phyloP scores from a whole-genome alignment of 2,329 filamentous ascomycete genomes.

The Ophiostoma perfectum region DNA sequence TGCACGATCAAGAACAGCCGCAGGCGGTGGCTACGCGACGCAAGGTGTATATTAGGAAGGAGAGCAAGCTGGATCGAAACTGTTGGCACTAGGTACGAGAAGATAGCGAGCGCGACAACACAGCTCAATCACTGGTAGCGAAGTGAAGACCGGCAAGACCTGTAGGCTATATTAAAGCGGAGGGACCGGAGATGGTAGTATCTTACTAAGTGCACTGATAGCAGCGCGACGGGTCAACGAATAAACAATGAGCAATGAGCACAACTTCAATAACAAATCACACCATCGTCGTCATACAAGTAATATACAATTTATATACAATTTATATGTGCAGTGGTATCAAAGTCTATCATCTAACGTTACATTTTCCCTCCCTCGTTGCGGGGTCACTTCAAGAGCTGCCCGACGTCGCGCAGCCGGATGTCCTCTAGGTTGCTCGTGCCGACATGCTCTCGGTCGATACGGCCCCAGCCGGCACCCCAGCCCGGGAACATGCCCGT shows the following conservation, averaged over 20 bases:
- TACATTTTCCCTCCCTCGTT: not conserved
- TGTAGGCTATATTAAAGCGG: no score
- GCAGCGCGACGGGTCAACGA: no score
- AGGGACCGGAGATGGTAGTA: no score
- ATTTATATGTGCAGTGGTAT: conserved; percentile 4
- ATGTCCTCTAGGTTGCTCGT: conserved; percentile 34
- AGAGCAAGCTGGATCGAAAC: no score
- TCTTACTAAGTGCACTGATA: no score
- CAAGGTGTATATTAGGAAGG: not conserved
- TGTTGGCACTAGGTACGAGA: no score
- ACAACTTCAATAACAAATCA: not conserved
- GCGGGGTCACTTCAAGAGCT: conserved; percentile 29
- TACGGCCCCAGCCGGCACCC: conserved; percentile 39
- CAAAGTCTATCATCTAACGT: not conserved
- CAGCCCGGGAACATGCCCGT: conserved; percentile 34
- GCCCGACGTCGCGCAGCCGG: conserved; percentile 37
- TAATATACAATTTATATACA: not conserved
- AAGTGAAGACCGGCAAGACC: no score
- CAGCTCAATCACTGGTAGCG: no score
- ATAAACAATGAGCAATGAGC: not conserved
- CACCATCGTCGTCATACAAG: not conserved
- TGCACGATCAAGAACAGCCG: not conserved
- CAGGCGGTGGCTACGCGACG: not conserved
- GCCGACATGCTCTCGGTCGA: conserved; percentile 32
- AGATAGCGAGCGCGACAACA: no score